Conservation (phyloP, 2,329 filamentous ascomycete genomes). For the Fusarium penzigii region DNA sequence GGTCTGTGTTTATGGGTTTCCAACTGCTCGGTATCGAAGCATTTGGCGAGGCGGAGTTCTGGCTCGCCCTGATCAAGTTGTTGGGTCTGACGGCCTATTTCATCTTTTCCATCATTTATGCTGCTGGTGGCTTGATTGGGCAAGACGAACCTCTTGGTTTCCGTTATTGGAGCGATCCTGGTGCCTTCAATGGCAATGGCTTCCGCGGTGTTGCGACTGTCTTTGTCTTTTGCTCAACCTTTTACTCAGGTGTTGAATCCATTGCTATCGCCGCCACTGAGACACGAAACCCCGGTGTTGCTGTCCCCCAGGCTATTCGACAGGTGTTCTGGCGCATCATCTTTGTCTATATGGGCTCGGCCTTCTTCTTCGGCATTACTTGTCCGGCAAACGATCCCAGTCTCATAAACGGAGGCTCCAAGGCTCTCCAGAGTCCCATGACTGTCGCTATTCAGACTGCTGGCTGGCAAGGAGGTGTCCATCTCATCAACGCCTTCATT, state of each 20-base stretch:
- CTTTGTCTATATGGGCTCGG: constrained; percentile 67
- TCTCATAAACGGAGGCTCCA: constrained; percentile 61
- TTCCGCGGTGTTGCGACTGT: constrained; percentile 66
- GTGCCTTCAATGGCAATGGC: constrained; percentile 67
- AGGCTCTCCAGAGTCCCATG: constrained; percentile 71
- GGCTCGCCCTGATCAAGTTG: constrained; percentile 74
- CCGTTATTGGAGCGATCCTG: constrained; percentile 70
- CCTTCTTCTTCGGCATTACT: constrained; percentile 74
- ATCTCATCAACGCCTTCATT: constrained; percentile 78
- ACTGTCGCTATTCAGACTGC: constrained; percentile 74
- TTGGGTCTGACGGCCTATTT: constrained; percentile 70
- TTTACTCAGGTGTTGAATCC: constrained; percentile 67
- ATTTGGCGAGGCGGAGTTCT: constrained; percentile 80
- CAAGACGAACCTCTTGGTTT: constrained; percentile 63
- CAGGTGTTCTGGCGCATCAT: constrained; percentile 64
- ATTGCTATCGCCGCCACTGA: constrained; percentile 65
- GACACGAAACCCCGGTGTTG: constrained; percentile 57
- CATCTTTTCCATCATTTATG: constrained; percentile 72
- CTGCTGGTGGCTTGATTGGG: constrained; percentile 65
- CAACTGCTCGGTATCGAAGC: constrained; percentile 72
- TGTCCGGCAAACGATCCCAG: constrained; percentile 68
- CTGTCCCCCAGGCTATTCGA: constrained; percentile 59
- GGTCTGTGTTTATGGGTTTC: constrained; percentile 67
- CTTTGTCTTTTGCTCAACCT: constrained; percentile 69
- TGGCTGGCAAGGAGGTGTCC: constrained; percentile 69